A percentile compares a stretch with the other conserved stretches of the same genome.
Evolutionary conservation across 345 rosid genomes (phyloP).

Genomic region (Citrus mangshanensis): DNA sequence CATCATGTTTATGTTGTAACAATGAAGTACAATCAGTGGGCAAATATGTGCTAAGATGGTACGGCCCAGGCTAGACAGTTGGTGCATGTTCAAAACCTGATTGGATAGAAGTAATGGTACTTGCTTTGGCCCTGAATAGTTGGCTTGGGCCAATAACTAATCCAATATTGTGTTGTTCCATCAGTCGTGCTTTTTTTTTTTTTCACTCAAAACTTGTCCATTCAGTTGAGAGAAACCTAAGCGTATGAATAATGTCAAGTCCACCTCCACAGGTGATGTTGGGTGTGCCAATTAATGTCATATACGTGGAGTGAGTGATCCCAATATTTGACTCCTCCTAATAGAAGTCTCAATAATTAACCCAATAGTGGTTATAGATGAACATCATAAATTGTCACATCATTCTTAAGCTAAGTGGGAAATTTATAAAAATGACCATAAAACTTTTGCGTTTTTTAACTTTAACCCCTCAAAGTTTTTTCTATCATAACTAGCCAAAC

Average conservation of each 20-base stretch:
- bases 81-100: neutral
- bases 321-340: no score
- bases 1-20: neutral
- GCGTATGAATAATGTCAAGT: neutral
- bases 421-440: no score
- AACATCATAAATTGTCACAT: no score
- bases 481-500: no score
- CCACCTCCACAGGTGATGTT: neutral
- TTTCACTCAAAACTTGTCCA: neutral
- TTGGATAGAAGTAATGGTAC: neutral
- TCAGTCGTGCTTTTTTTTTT: neutral
- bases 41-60: neutral
- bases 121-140: neutral
- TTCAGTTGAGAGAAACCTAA: neutral
- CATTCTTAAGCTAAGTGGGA: no score
- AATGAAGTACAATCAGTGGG: neutral
- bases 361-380: no score
- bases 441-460: no score
- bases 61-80: neutral
- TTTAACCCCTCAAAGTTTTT: no score
- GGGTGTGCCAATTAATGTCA: neutral
- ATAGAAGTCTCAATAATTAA: no score
- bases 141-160: neutral
- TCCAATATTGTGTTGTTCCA: neutral
- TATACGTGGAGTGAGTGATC: no score